A percentile compares a stretch with the other conserved stretches of the same genome.
phyloP scores from a whole-genome alignment of 2,329 filamentous ascomycete species.

The Colletotrichum endophyticum region DNA sequence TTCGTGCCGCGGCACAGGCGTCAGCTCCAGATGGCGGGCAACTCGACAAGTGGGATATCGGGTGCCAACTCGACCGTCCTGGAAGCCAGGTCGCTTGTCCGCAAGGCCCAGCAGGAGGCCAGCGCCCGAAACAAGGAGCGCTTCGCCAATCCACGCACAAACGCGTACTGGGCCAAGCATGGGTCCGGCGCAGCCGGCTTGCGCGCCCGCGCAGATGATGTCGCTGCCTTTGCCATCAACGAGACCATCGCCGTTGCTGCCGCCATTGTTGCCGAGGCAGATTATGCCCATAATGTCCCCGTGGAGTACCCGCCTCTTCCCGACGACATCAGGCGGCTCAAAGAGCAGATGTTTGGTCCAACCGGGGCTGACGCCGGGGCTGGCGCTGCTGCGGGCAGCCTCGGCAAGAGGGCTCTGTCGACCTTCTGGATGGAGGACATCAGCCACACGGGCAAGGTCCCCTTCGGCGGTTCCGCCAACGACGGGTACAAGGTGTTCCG shows the following conservation, averaged over 20 bases:
- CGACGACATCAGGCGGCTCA: not conserved
- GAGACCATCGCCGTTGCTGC: not conserved
- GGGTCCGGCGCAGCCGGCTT: not conserved
- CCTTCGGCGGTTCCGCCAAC: not conserved
- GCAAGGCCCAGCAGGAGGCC: not conserved
- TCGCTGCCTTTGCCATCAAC: not conserved
- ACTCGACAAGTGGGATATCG: not conserved
- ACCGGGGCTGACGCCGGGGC: not conserved
- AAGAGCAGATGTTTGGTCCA: not conserved
- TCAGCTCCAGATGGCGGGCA: not conserved
- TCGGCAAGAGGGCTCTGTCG: not conserved
- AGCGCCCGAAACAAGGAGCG: not conserved
- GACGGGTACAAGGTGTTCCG: slow-evolving; percentile 37
- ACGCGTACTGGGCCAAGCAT: not conserved
- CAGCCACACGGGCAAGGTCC: not conserved
- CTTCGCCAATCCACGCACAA: not conserved
- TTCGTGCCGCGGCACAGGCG: not conserved
- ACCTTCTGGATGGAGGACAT: not conserved
- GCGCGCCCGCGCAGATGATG: not conserved
- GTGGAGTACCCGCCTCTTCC: not conserved
- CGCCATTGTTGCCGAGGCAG: not conserved
- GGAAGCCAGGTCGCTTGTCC: not conserved
- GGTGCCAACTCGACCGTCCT: not conserved
- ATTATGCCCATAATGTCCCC: not conserved
- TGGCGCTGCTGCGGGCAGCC: not conserved